Conservation (phyloP, 331 rosid genomes). For the Rhamnella rubrinervis region DNA sequence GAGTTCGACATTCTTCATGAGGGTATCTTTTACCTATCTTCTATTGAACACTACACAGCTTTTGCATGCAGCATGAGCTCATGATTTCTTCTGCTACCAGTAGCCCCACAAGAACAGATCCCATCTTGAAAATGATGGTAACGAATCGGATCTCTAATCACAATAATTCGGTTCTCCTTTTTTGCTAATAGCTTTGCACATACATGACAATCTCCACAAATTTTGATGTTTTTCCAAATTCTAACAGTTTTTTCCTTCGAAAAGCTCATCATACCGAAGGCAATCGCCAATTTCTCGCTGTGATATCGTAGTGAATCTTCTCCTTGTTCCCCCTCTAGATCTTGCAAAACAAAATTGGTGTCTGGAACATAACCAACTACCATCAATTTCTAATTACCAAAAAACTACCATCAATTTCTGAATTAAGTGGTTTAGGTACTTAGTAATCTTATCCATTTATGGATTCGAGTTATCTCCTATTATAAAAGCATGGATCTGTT, state of each 20-base stretch:
- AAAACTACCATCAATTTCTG: conserved; percentile 36
- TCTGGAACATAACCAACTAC: conserved; percentile 75
- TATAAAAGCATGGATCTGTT: conserved; percentile 68
- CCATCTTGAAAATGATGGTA: conserved; percentile 87
- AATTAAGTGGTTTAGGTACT: conserved; percentile 46
- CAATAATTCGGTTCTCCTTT: conserved; percentile 58
- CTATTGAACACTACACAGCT: background rate
- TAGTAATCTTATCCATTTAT: conserved; percentile 58
- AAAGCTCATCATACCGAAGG: conserved; percentile 66
- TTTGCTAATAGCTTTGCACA: conserved; percentile 68
- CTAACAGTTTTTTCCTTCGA: conserved; percentile 67
- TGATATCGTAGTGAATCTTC: conserved; percentile 75
- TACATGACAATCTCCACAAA: conserved; percentile 87
- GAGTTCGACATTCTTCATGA: too few relatives aligned
- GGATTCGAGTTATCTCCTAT: conserved; percentile 75
- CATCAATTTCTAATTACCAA: conserved; percentile 41
- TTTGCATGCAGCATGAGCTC: background rate
- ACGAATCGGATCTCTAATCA: conserved; percentile 81
- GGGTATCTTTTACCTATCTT: too few relatives aligned
- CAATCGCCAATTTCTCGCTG: conserved; percentile 80
- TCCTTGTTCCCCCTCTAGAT: conserved; percentile 82
- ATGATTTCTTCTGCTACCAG: conserved; percentile 45
- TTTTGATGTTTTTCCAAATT: conserved; percentile 83
- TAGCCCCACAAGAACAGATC: conserved; percentile 80
- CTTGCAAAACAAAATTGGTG: conserved; percentile 82